A percentile compares a stretch with the other conserved stretches of the same genome.
phyloP scores from a whole-genome alignment of 163 green algal species.

The Coccomyxa subellipsoidea region DNA sequence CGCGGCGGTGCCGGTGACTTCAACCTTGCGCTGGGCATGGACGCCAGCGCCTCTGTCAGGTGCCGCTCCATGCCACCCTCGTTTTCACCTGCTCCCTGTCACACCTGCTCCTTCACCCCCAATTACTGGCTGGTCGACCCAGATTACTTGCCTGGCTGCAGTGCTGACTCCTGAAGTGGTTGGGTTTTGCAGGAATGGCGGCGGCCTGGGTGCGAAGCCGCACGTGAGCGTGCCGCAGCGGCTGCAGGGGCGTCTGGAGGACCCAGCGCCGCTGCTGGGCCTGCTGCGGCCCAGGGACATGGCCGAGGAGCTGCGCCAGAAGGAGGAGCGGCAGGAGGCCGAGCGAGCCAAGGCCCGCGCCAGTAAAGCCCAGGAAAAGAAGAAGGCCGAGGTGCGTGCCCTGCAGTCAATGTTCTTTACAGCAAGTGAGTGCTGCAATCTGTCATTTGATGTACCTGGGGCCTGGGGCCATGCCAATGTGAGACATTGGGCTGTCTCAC shows the following conservation, averaged over 20 bases:
- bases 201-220: background rate
- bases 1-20: background rate
- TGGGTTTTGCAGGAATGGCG: too few relatives aligned
- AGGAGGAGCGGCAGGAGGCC: background rate
- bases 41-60: background rate
- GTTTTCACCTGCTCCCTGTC: background rate
- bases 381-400: background rate
- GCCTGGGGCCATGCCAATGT: too few relatives aligned
- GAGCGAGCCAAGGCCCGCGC: background rate
- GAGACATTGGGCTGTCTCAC: too few relatives aligned
- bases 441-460: too few relatives aligned
- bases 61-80: background rate
- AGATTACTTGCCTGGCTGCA: too few relatives aligned
- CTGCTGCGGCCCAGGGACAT: background rate
- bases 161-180: too few relatives aligned
- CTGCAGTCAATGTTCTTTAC: too few relatives aligned
- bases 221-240: background rate
- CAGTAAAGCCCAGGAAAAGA: background rate
- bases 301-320: conserved; percentile 1
- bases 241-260: background rate
- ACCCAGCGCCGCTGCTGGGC: background rate
- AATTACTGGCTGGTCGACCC: too few relatives aligned
- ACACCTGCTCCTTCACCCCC: background rate
- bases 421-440: too few relatives aligned
- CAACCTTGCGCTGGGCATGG: background rate